Percentiles rank a stretch among this genome's conserved stretches.
Evolutionary conservation across 192 early-diverging fungal species (phyloP).

Genomic region (Diversispora eburnea): DNA sequence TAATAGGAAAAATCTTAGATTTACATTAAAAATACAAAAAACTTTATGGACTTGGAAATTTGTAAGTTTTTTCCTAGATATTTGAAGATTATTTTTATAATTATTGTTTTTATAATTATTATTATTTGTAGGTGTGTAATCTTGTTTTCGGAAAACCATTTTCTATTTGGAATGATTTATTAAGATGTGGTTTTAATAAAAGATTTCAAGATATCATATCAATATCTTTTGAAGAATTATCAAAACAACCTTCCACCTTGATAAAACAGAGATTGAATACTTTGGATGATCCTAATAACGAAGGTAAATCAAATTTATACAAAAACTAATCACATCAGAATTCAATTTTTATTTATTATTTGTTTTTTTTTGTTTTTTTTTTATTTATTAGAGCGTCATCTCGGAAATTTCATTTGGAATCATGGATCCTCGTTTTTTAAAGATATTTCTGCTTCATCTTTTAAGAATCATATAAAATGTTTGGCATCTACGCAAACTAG

Average conservation of each 20-base stretch:
- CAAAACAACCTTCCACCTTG: conserved; percentile 40
- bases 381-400: conserved; percentile 3
- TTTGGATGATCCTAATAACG: conserved; percentile 35
- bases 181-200: conserved; percentile 40
- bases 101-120: conserved; percentile 5
- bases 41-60: conserved; percentile 19
- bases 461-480: conserved; percentile 11
- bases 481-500: conserved; percentile 15
- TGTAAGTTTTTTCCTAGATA: conserved; percentile 17
- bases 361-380: not conserved
- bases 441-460: not conserved
- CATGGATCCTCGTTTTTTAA: conserved; percentile 3
- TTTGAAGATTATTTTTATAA: not conserved
- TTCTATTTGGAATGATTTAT: conserved; percentile 44
- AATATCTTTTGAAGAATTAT: conserved; percentile 33
- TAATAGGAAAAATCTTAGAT: conserved; percentile 19
- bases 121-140: conserved; percentile 32
- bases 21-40: conserved; percentile 18
- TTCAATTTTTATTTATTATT: not conserved
- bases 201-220: conserved; percentile 41
- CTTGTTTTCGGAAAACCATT: conserved; percentile 34
- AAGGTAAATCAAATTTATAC: conserved; percentile 33
- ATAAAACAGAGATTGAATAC: conserved; percentile 36
- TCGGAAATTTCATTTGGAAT: conserved; percentile 27
- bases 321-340: no score